Percentiles rank a stretch among this genome's conserved stretches.
These are phyloP conservation scores for Parastagonospora nodorum DNA, from an alignment of 2,329 filamentous ascomycete genomes.

Conservation along the genomic window DNA sequence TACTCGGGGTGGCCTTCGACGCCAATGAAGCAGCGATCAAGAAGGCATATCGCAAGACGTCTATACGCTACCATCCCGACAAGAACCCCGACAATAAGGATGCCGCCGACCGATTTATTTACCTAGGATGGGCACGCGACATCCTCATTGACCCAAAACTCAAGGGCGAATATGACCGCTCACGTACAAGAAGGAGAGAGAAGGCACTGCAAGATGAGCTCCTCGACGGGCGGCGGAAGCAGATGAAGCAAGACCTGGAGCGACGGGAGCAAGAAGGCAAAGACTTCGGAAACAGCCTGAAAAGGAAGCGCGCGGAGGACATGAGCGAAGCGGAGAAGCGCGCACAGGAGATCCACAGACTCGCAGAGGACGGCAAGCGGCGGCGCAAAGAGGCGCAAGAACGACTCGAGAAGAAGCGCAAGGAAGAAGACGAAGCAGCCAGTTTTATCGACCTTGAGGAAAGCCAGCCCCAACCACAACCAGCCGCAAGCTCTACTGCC, in stretches of 20 bases:
- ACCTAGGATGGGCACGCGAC: constrained; percentile 84
- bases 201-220: constrained; percentile 72
- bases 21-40: constrained; percentile 75
- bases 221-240: constrained; percentile 73
- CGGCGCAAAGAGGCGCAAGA: constrained; percentile 61
- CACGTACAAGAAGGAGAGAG: constrained; percentile 71
- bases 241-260: constrained; percentile 87
- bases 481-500: constrained; percentile 40
- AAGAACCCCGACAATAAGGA: constrained; percentile 68
- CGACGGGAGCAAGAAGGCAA: constrained; percentile 65
- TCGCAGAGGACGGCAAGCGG: constrained; percentile 57
- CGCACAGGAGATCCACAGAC: constrained; percentile 54
- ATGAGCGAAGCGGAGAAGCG: constrained; percentile 62
- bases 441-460: constrained; percentile 40
- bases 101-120: constrained; percentile 82
- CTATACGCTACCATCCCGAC: constrained; percentile 92
- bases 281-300: constrained; percentile 39
- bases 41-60: constrained; percentile 81
- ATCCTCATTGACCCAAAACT: constrained; percentile 74
- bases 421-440: constrained; percentile 52
- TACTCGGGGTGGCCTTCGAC: constrained; percentile 70
- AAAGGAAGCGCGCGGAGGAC: constrained; percentile 53
- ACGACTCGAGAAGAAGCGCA: constrained; percentile 58
- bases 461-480: constrained; percentile 3
- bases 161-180: constrained; percentile 77